phyloP scores from a whole-genome alignment of 176 grass and related monocot species.

The barley (Hordeum vulgare) region DNA sequence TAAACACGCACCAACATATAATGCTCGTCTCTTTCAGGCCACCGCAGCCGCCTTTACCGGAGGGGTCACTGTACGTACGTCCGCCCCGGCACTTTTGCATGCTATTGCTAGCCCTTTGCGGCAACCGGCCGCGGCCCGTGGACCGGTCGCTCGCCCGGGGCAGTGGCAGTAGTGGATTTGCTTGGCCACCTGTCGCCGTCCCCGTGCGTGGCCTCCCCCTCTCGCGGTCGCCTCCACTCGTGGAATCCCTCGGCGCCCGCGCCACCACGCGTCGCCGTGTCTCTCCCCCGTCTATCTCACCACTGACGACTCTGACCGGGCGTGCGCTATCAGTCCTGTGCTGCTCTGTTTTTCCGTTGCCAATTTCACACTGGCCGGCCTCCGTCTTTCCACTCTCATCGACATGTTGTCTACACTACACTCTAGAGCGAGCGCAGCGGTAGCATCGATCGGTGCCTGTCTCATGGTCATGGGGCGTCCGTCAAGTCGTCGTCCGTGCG shows the following conservation, averaged over 20 bases:
- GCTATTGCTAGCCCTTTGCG: background rate
- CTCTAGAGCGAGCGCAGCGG: too few species aligned
- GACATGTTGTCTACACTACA: too few species aligned
- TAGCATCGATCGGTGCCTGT: too few species aligned
- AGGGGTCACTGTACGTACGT: background rate
- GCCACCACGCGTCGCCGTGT: background rate
- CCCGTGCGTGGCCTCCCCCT: background rate
- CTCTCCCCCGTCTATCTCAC: too few species aligned
- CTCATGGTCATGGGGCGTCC: too few species aligned
- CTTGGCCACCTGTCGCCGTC: background rate
- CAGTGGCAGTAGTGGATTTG: background rate
- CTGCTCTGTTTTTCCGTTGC: background rate
- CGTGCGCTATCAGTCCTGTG: background rate
- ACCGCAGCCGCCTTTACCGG: background rate
- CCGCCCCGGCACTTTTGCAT: background rate
- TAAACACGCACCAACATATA: background rate
- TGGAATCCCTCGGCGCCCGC: background rate
- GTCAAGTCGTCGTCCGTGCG: background rate
- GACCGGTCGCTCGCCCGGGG: background rate
- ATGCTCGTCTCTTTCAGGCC: background rate
- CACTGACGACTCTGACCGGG: background rate
- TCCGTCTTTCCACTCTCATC: background rate
- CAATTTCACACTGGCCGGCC: background rate
- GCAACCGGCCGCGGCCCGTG: background rate
- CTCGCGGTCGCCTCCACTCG: background rate